Evolutionary conservation across 257 asterid species (phyloP).

Genomic region (Solanum bulbocastanum): DNA sequence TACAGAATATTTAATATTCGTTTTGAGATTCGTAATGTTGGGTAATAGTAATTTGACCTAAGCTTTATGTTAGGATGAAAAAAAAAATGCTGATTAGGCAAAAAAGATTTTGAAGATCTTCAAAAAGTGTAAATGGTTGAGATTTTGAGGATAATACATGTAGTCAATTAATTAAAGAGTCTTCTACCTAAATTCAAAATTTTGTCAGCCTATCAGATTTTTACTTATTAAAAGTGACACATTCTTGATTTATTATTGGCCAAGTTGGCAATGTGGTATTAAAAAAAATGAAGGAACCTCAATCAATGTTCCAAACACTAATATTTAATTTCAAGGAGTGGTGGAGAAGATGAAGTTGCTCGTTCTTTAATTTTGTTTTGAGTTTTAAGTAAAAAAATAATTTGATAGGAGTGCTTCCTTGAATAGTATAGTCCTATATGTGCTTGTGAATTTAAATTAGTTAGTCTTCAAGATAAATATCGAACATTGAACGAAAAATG

Average conservation of each 20-base stretch:
- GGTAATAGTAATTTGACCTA: background rate
- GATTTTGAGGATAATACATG: background rate
- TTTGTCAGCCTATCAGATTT: background rate
- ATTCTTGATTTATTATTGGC: background rate
- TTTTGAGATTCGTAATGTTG: background rate
- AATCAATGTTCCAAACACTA: slow-evolving; percentile 1
- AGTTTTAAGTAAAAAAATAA: background rate
- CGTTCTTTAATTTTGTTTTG: background rate
- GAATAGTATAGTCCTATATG: background rate
- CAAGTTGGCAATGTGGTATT: background rate
- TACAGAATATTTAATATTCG: rapidly evolving
- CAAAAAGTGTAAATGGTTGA: background rate
- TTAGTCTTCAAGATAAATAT: rapidly evolving
- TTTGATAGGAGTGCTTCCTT: background rate
- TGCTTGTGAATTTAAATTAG: background rate
- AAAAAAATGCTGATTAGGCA: background rate
- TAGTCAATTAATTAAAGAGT: background rate
- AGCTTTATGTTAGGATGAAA: background rate
- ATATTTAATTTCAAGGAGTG: background rate
- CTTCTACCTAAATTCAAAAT: background rate
- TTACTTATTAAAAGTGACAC: background rate
- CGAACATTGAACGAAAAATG: no score
- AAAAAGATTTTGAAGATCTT: background rate
- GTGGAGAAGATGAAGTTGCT: rapidly evolving
- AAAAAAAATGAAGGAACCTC: background rate